Conservation (phyloP, 2,329 filamentous ascomycete species). For the Nannizziopsis barbatae region DNA sequence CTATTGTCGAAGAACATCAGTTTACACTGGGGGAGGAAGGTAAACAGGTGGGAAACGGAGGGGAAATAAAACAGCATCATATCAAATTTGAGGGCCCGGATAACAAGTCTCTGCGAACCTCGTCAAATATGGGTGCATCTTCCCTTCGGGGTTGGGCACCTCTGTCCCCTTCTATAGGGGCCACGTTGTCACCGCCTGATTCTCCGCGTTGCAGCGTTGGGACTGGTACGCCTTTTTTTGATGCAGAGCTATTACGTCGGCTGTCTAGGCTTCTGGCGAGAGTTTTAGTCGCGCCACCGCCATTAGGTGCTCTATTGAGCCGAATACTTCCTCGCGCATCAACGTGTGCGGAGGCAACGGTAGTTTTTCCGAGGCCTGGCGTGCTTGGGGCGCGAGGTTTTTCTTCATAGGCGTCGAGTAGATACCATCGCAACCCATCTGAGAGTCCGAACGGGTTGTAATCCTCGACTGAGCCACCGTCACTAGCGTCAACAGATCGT, state of each 20-base stretch:
- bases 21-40: conserved; percentile 6
- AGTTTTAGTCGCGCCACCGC: conserved; percentile 64
- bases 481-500: conserved; percentile 42
- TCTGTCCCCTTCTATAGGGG: conserved; percentile 28
- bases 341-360: conserved; percentile 75
- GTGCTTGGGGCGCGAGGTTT: conserved; percentile 86
- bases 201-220: conserved; percentile 23
- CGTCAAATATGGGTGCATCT: conserved; percentile 34
- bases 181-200: conserved; percentile 27
- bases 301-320: conserved; percentile 44
- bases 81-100: conserved; percentile 28
- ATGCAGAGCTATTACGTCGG: conserved; percentile 75
- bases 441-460: conserved; percentile 96
- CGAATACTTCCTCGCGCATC: conserved; percentile 64
- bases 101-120: conserved; percentile 40
- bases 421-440: conserved; percentile 89
- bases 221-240: conserved; percentile 53
- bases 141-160: conserved; percentile 26
- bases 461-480: conserved; percentile 56
- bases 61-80: conserved; percentile 8
- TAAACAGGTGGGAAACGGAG: neutral
- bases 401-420: conserved; percentile 87
- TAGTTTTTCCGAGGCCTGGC: conserved; percentile 80
- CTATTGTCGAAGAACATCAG: conserved; percentile 15
- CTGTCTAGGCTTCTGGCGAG: conserved; percentile 83